Conservation (phyloP, 352 stramenopile genomes). For the Phytophthora fragariaefolia region DNA sequence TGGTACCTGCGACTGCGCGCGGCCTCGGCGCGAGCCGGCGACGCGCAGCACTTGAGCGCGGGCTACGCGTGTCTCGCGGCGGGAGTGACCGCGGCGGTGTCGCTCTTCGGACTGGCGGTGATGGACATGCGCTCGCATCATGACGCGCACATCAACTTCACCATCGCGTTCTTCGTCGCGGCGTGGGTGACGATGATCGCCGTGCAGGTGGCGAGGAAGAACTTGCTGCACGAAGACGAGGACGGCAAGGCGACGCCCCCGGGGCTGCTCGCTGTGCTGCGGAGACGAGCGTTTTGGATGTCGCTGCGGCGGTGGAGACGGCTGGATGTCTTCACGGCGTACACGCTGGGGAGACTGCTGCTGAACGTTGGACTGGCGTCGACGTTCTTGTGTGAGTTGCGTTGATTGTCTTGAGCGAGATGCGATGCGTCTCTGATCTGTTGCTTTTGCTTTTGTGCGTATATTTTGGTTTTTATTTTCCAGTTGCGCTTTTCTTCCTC, state of each 20-base stretch:
- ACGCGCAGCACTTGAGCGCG: slow-evolving; percentile 6
- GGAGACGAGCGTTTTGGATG: slow-evolving; percentile 36
- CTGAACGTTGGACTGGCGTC: slow-evolving; percentile 58
- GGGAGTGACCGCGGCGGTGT: slow-evolving; percentile 43
- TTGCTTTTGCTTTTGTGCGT: slow-evolving; percentile 7
- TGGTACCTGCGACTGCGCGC: slow-evolving; percentile 73
- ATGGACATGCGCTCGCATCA: slow-evolving; percentile 82
- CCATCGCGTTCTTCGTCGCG: slow-evolving; percentile 77
- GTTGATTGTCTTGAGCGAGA: background rate
- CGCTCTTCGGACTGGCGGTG: slow-evolving; percentile 72
- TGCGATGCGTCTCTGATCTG: background rate
- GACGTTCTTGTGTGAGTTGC: slow-evolving; percentile 68
- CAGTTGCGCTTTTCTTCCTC: slow-evolving; percentile 80
- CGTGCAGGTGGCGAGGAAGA: slow-evolving; percentile 55
- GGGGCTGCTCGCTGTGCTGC: slow-evolving; percentile 19
- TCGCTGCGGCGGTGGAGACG: slow-evolving; percentile 60
- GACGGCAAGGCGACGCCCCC: slow-evolving; percentile 17
- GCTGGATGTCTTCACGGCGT: slow-evolving; percentile 54
- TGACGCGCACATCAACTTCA: slow-evolving; percentile 75
- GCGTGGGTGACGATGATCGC: slow-evolving; percentile 74
- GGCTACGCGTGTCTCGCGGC: slow-evolving; percentile 37
- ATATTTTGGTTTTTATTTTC: slow-evolving; percentile 6
- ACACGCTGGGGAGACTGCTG: slow-evolving; percentile 57
- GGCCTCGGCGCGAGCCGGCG: too few relatives aligned
- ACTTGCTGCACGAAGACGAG: slow-evolving; percentile 50